These are phyloP conservation scores for cucumber (Cucumis sativus) DNA, from an alignment of 306 rosid genomes.

Conservation along the genomic window DNA sequence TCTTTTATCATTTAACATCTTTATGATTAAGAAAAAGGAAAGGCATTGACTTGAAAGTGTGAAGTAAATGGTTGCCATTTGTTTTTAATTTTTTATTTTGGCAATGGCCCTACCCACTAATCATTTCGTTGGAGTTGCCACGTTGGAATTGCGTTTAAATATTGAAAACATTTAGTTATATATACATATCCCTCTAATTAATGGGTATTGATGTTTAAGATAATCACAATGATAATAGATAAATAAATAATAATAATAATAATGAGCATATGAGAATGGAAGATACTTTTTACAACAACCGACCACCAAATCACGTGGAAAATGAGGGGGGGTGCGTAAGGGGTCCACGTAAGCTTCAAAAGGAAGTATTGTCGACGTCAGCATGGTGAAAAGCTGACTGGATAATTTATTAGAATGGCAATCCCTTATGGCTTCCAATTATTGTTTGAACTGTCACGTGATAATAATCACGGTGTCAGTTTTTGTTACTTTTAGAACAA, in stretches of 20 bases:
- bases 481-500: too few relatives aligned
- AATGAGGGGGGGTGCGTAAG: not conserved
- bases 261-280: not conserved
- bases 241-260: too few relatives aligned
- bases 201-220: not conserved
- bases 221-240: too few relatives aligned
- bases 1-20: not conserved
- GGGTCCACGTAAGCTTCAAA: not conserved
- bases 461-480: not conserved
- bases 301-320: not conserved
- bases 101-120: not conserved
- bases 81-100: not conserved
- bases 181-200: too few relatives aligned
- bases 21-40: not conserved
- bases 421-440: not conserved
- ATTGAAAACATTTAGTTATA: not conserved
- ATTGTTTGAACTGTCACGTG: not conserved
- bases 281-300: not conserved
- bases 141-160: not conserved
- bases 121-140: not conserved
- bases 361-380: not conserved
- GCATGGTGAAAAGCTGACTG: not conserved
- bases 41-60: not conserved
- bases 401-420: not conserved
- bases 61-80: not conserved